phyloP scores from a whole-genome alignment of 345 rosid genomes.

The Nephelium lappaceum region DNA sequence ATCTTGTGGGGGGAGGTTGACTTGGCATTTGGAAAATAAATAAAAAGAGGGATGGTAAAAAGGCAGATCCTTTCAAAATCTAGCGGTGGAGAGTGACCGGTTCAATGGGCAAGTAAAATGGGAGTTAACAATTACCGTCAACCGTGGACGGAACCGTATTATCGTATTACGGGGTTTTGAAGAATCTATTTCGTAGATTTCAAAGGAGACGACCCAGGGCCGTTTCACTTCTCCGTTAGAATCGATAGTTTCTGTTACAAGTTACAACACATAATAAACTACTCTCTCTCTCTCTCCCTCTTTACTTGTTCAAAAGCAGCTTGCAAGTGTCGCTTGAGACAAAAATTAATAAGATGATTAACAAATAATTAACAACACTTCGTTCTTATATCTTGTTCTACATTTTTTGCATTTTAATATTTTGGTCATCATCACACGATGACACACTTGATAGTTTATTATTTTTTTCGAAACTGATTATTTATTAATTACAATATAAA shows the following conservation, averaged over 20 bases:
- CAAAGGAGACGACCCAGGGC: not conserved
- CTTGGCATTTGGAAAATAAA: not conserved
- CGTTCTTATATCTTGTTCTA: too few species aligned
- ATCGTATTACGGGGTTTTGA: not conserved
- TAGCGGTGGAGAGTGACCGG: constrained; percentile 7
- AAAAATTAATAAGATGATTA: not conserved
- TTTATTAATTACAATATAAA: too few species aligned
- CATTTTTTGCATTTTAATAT: too few species aligned
- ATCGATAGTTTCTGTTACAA: not conserved
- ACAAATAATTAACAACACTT: too few species aligned
- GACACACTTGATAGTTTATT: too few species aligned
- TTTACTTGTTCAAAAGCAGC: not conserved
- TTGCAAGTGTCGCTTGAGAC: not conserved
- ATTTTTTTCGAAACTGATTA: too few species aligned
- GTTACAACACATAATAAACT: too few species aligned
- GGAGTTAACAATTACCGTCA: constrained; percentile 6
- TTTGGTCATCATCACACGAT: too few species aligned
- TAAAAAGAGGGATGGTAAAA: not conserved
- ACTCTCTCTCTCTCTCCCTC: too few species aligned
- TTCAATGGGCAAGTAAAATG: constrained; percentile 14
- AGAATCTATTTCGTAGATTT: constrained; percentile 13
- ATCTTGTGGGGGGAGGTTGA: not conserved
- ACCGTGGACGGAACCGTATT: not conserved
- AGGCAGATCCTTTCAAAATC: not conserved
- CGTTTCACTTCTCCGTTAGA: not conserved